A percentile compares a stretch with the other conserved stretches of the same genome.
phyloP scores from a whole-genome alignment of 2,329 filamentous ascomycete species.

The Trichoderma brevicompactum region DNA sequence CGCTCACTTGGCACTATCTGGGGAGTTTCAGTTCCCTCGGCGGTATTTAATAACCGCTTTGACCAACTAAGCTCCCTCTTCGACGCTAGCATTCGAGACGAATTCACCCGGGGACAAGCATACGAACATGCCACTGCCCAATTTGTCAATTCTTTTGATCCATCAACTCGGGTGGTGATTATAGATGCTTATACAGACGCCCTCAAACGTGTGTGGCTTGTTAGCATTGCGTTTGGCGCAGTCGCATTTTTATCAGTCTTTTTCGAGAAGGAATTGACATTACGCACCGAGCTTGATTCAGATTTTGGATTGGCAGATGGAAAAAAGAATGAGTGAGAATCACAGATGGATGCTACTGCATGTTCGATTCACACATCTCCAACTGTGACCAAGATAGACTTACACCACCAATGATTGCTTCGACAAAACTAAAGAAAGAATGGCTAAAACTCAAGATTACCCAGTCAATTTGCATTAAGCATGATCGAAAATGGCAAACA shows the following conservation, averaged over 20 bases:
- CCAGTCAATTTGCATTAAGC: no score
- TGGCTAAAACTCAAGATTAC: no score
- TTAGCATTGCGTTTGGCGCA: neutral
- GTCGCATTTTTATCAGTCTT: neutral
- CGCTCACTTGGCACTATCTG: neutral
- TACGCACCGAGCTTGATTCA: no score
- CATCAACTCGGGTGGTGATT: neutral
- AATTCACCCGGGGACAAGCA: neutral
- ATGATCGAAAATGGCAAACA: no score
- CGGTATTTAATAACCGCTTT: neutral
- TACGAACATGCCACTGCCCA: neutral
- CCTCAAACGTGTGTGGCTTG: conserved; percentile 1
- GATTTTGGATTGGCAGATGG: no score
- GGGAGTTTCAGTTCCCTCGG: neutral
- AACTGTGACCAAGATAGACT: no score
- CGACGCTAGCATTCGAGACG: neutral
- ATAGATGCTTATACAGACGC: neutral
- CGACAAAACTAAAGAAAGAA: no score
- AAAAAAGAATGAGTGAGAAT: no score
- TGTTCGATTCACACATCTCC: no score
- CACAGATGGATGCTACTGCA: no score
- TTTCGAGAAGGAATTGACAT: no score
- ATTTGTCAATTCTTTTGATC: neutral
- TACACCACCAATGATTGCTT: no score
- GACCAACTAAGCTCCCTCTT: neutral